Evolutionary conservation across 2,329 filamentous ascomycete genomes (phyloP).

Genomic region (Aspergillus tamarii): DNA sequence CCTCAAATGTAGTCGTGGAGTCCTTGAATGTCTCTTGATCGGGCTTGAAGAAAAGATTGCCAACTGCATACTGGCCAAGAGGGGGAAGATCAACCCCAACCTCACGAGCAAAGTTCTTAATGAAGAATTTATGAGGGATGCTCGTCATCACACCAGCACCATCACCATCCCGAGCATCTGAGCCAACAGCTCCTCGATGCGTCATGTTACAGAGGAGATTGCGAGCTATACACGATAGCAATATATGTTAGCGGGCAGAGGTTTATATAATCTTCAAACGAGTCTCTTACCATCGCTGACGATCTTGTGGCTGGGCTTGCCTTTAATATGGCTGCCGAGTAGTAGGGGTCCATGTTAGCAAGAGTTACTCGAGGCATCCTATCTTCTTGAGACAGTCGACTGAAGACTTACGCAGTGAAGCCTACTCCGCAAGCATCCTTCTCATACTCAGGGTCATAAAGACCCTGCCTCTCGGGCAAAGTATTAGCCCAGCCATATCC

Average conservation of each 20-base stretch:
- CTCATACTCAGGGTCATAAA: conserved; percentile 94
- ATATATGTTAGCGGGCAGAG: conserved; percentile 34
- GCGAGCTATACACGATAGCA: conserved; percentile 61
- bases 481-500: conserved; percentile 94
- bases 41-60: conserved; percentile 98
- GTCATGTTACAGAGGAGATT: conserved; percentile 99
- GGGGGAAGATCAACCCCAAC: conserved; percentile 84
- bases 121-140: conserved; percentile 96
- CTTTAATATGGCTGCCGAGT: conserved; percentile 83
- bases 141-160: conserved; percentile 99
- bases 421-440: conserved; percentile 99
- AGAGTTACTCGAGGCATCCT: background rate
- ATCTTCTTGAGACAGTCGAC: background rate
- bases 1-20: conserved; percentile 90
- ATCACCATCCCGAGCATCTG: conserved; percentile 95
- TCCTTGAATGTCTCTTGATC: conserved; percentile 86
- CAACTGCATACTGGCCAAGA: conserved; percentile 90
- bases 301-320: conserved; percentile 95
- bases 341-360: conserved; percentile 13
- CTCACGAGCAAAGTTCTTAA: conserved; percentile 96
- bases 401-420: conserved; percentile 81
- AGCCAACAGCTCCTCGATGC: conserved; percentile 96
- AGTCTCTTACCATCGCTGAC: conserved; percentile 86
- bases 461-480: conserved; percentile 95
- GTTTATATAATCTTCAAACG: background rate